Base-by-base conservation (phyloP, 2,329 filamentous ascomycete species). In the Trematosphaeria pertusa region DNA sequence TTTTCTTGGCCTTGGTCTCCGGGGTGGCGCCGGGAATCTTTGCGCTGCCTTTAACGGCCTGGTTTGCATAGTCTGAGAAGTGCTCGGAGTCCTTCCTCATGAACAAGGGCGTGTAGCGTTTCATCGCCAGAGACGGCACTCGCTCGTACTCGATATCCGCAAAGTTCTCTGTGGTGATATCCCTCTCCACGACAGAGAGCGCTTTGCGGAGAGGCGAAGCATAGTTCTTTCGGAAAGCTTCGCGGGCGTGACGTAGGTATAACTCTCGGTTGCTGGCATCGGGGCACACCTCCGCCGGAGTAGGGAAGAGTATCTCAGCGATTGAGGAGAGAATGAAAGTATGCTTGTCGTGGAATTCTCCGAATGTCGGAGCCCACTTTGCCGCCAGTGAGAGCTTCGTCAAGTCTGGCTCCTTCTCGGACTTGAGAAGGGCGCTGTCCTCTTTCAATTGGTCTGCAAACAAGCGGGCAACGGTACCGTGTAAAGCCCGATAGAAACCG, bases 311-410 rank as follows among this genome's bases (percentile, higher is more conserved):
- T 10, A 81, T 69, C 64, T 86, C 82, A 4, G 82, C 78, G 44
- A 86, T 84, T 10, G 79, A 77, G 35, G 78, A 81, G 22, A 79
- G 73, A 49, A 86, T 75, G 52, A 79, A 78, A 2, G 83, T 85
- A 50, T 83, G 78, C 52, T 78, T 77, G 63, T 86, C 83, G 54
- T 85, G 82, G 53, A 82, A 81, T 28, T 72, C 74, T 24, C 76
- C 75, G 14, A 78, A 73, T 0, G 78, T 77, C 1, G 83, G 83
- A 1, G 82, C 80, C 83, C 83, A 86, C 50, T 86, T 86, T 2
- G 75, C 81, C 44, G 80, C 82, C 0, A 85, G 75, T 0, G 81
- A 83, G 43, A 85, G 76, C 11, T 63, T 65, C 19, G 70, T 72
- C 55, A 74, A 72, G 5, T 74, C 73, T 33, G 72, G 69, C 12